These are phyloP conservation scores for Asterophora lycoperdoides DNA, from an alignment of 768 basidiomycete species.

Conservation along the genomic window DNA sequence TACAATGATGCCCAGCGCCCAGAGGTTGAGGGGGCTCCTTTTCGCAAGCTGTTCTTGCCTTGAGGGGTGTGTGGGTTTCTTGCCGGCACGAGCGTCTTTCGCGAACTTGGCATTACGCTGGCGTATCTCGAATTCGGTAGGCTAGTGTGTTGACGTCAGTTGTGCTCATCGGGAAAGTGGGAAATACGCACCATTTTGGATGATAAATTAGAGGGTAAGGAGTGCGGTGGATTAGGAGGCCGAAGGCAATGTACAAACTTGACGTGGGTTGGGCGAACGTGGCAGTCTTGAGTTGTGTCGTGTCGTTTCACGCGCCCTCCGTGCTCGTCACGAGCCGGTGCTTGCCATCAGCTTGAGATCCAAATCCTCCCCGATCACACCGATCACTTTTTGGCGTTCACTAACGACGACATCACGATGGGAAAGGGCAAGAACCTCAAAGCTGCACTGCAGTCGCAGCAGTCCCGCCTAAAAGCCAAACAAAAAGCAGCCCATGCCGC, in stretches of 20 bases:
- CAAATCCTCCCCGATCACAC: background rate
- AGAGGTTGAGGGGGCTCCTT: slow-evolving; percentile 69
- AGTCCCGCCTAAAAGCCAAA: slow-evolving; percentile 59
- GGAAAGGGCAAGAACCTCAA: slow-evolving; percentile 60
- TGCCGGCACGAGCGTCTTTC: slow-evolving; percentile 65
- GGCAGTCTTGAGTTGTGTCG: too few relatives aligned
- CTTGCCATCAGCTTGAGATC: background rate
- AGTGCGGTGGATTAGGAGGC: slow-evolving; percentile 12
- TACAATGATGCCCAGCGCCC: slow-evolving; percentile 68
- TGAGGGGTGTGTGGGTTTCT: slow-evolving; percentile 70
- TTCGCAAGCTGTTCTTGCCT: slow-evolving; percentile 68
- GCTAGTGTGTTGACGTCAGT: slow-evolving; percentile 34
- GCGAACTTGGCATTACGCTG: slow-evolving; percentile 80
- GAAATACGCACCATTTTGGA: slow-evolving; percentile 30
- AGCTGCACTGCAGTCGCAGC: slow-evolving; percentile 64
- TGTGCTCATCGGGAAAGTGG: too few relatives aligned
- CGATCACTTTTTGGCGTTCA: slow-evolving; percentile 1
- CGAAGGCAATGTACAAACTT: slow-evolving; percentile 4
- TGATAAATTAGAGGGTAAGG: slow-evolving; percentile 12
- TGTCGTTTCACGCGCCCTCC: background rate
- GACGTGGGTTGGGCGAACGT: slow-evolving; percentile 15
- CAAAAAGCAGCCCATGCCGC: slow-evolving; percentile 50
- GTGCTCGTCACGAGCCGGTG: slow-evolving; percentile 6
- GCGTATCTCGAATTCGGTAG: slow-evolving; percentile 79
- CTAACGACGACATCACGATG: too few relatives aligned